Evolutionary conservation across 2,329 filamentous ascomycete genomes (phyloP), one percentile per base, ranked within the genome.

Genomic region (Calonectria pauciramosa): DNA sequence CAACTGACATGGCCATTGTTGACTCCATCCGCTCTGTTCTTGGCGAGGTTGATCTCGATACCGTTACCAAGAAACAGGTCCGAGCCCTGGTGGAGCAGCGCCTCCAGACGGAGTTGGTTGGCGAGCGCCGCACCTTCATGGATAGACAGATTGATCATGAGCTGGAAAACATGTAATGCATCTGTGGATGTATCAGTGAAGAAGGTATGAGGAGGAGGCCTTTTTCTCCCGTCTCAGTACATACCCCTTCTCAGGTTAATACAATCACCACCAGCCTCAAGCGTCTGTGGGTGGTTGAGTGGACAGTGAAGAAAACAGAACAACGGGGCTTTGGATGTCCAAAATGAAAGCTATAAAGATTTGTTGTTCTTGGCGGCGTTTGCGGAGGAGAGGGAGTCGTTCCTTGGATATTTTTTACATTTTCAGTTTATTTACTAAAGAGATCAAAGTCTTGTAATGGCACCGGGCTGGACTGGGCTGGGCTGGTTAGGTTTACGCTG

Each of bases 21-120:
- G 94, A 97, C 75, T 94, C 95, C 1, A 96, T 99, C 76, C 94
- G 95, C 81, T 88, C 90, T 66, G 97, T 97, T 80, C 88, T 99
- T 76, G 87, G 90, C 20, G 96, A 98, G 82, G 96, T 98, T 0
- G 96, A 99, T 84, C 89, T 99, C 52, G 97, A 99, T 84, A 96
- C 91, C n/a, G 95, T 99, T 63, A 99, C 97, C 9, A 99, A 99
- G 92, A 99, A 99, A 88, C 96, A 99, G 87, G 94, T 97, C 71
- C 91, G 95, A 66, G 96, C 95, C 4, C 90, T 99, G 56, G 96
- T 98, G 16, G 97, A 99, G 87, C 96, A 98, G 88, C 92, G 96
- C 81, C 87, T 99, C 76, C 96, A 98, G 87, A 96, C 94, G 6
- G 96, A 98, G 84, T 89, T 99, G 72, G 89, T 91, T 0, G 96